Evolutionary conservation across 345 rosid species (phyloP).

Genomic region (Eucalyptus globulus): DNA sequence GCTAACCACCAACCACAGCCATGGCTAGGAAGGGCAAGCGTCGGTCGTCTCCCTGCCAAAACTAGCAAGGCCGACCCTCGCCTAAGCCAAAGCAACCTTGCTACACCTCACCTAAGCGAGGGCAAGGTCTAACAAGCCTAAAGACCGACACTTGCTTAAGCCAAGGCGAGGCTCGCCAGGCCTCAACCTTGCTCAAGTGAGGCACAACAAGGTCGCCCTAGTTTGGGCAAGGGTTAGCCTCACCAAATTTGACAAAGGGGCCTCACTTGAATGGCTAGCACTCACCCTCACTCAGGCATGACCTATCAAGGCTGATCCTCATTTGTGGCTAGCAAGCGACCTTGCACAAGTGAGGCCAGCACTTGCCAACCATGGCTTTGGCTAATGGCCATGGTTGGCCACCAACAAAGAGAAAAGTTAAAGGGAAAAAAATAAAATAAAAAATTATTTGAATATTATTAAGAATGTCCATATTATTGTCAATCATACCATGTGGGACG

Average conservation of each 20-base stretch:
- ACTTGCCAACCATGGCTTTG: too few species aligned
- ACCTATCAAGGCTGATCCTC: rapidly evolving
- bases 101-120: rapidly evolving
- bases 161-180: too few species aligned
- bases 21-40: rapidly evolving
- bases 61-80: rapidly evolving
- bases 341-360: too few species aligned
- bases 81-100: too few species aligned
- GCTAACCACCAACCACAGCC: rapidly evolving
- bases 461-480: rapidly evolving
- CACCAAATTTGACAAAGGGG: too few species aligned
- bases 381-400: too few species aligned
- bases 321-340: rapidly evolving
- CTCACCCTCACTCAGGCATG: too few species aligned
- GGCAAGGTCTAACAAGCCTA: too few species aligned
- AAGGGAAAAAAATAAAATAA: too few species aligned
- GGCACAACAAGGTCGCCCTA: rapidly evolving
- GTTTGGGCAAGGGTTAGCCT: rapidly evolving
- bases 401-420: too few species aligned
- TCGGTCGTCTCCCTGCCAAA: rapidly evolving
- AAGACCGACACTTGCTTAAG: rapidly evolving
- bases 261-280: rapidly evolving
- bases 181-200: too few species aligned
- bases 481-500: rapidly evolving
- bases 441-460: too few species aligned